These are phyloP conservation scores for Pharus latifolius DNA, from an alignment of 176 grass and related monocot genomes.

Conservation along the genomic window DNA sequence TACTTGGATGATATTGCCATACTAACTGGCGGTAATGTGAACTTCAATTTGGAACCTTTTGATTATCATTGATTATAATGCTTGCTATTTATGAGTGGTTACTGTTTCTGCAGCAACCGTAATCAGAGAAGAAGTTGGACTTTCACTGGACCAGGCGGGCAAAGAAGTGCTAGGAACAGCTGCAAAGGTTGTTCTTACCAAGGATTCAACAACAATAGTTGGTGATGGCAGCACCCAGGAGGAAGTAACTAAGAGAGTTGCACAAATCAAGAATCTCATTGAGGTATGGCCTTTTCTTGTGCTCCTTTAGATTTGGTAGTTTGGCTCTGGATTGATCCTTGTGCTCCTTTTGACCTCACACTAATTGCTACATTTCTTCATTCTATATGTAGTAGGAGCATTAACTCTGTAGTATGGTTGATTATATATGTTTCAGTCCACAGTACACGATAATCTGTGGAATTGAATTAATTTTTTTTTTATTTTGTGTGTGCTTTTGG, in stretches of 20 bases:
- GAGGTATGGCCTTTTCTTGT: slow-evolving; percentile 38
- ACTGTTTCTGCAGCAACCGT: slow-evolving; percentile 58
- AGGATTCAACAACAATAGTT: slow-evolving; percentile 89
- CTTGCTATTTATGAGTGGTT: neutral
- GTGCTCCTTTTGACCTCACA: too few relatives aligned
- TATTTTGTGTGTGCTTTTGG: too few relatives aligned
- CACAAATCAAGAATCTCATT: slow-evolving; percentile 83
- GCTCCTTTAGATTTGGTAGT: neutral
- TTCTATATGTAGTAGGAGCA: neutral
- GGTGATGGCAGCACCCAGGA: slow-evolving; percentile 92
- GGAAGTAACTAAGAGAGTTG: slow-evolving; percentile 86
- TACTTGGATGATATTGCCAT: slow-evolving; percentile 98
- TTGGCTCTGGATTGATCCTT: neutral
- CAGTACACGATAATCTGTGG: neutral
- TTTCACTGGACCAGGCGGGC: slow-evolving; percentile 86
- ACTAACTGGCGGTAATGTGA: slow-evolving; percentile 61
- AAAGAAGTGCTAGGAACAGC: slow-evolving; percentile 74
- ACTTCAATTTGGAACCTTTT: neutral
- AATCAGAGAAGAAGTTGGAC: slow-evolving; percentile 86
- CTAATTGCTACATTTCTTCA: neutral
- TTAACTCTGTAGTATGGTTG: neutral
- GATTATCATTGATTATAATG: neutral
- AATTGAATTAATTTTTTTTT: neutral
- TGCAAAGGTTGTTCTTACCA: slow-evolving; percentile 82
- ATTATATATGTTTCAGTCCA: neutral